phyloP scores from a whole-genome alignment of 2,329 filamentous ascomycete species.

The Stagonosporopsis cucurbitacearum region DNA sequence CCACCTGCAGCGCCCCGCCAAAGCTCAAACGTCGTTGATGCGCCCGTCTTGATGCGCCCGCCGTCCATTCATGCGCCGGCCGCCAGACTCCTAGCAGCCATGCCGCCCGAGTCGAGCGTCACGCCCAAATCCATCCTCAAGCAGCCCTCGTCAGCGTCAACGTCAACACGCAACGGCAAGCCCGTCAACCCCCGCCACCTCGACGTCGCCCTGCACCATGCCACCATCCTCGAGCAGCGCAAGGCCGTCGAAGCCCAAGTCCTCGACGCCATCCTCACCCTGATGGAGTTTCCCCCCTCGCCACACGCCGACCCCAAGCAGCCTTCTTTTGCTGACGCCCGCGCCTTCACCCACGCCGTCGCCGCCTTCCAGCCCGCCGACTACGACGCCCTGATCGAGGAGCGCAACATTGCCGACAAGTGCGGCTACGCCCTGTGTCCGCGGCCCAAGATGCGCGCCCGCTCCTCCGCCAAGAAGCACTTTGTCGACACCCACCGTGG shows the following conservation, averaged over 20 bases:
- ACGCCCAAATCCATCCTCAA: constrained; percentile 57
- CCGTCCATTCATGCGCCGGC: no score
- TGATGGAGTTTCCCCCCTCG: constrained; percentile 68
- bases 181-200: constrained; percentile 52
- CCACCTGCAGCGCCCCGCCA: no score
- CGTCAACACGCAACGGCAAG: constrained; percentile 31
- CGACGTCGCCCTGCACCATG: constrained; percentile 82
- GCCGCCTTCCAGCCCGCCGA: constrained; percentile 82
- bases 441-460: constrained; percentile 64
- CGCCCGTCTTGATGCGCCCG: no score
- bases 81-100: constrained; percentile 9
- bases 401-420: constrained; percentile 81
- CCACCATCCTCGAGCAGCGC: constrained; percentile 79
- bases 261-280: constrained; percentile 71
- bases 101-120: constrained; percentile 54
- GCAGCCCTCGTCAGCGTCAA: constrained; percentile 33
- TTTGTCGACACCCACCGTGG: constrained; percentile 67
- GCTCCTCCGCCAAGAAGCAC: constrained; percentile 60
- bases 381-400: constrained; percentile 86
- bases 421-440: constrained; percentile 88
- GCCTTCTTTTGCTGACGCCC: constrained; percentile 65
- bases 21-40: no score
- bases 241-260: constrained; percentile 80
- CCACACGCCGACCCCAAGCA: constrained; percentile 58
- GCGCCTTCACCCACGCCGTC: constrained; percentile 70